phyloP scores from a whole-genome alignment of 805 yeast species.

The Blastobotrys parvus region DNA sequence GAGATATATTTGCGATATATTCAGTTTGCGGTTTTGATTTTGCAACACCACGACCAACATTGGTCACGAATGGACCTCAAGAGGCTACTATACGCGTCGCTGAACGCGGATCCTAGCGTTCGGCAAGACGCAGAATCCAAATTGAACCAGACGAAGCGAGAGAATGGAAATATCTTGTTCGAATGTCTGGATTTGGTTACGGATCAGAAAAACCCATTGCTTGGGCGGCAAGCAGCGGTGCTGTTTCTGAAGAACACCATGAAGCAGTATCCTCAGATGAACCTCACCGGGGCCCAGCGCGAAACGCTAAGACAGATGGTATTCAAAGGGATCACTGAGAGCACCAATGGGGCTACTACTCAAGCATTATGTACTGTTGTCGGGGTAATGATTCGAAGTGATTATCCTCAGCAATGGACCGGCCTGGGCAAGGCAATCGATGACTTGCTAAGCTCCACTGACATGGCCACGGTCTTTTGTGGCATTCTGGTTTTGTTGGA shows the following conservation, averaged over 20 bases:
- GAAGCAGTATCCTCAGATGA: constrained; percentile 46
- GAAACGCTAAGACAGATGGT: constrained; percentile 65
- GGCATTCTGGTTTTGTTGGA: constrained; percentile 45
- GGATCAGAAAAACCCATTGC: not conserved
- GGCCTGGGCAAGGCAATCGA: constrained; percentile 38
- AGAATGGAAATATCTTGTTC: constrained; percentile 49
- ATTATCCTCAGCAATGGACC: constrained; percentile 47
- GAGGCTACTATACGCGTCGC: not conserved
- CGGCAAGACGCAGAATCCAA: not conserved
- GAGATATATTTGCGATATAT: too few relatives aligned
- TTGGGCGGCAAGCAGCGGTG: constrained; percentile 49
- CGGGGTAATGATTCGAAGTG: constrained; percentile 39
- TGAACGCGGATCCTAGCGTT: not conserved
- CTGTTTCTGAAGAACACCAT: constrained; percentile 73
- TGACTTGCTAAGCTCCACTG: constrained; percentile 30
- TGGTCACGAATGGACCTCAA: too few relatives aligned
- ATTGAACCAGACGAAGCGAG: not conserved
- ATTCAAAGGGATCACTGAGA: constrained; percentile 39
- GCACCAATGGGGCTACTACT: constrained; percentile 51
- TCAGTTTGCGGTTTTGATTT: too few relatives aligned
- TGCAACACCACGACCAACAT: too few relatives aligned
- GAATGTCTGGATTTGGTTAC: constrained; percentile 70
- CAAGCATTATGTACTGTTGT: constrained; percentile 30
- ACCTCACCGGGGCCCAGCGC: constrained; percentile 31
- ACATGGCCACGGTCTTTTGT: constrained; percentile 40